Evolutionary conservation across 345 rosid species (phyloP).

Genomic region (Populus davidiana): DNA sequence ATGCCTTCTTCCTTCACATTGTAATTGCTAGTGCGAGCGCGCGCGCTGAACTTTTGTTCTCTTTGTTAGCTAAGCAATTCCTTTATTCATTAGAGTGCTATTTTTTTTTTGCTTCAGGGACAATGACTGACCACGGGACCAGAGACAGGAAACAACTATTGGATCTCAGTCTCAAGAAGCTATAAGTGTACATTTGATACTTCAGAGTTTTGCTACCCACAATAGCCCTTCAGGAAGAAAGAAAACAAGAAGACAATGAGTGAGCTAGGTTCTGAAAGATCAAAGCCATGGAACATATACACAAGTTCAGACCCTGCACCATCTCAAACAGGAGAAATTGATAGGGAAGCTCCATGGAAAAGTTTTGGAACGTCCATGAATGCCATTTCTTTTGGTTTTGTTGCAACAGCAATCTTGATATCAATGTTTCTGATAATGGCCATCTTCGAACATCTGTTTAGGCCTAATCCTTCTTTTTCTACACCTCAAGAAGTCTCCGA

Average conservation of each 20-base stretch:
- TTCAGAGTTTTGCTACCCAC: background rate
- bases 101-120: background rate
- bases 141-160: background rate
- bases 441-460: conserved; percentile 80
- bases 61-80: background rate
- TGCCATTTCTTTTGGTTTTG: conserved; percentile 83
- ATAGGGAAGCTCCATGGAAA: conserved; percentile 55
- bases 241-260: conserved; percentile 31
- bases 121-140: background rate
- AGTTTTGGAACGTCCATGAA: conserved; percentile 64
- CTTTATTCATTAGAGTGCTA: background rate
- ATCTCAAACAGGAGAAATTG: conserved; percentile 25
- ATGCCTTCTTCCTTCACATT: background rate
- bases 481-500: conserved; percentile 35
- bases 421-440: conserved; percentile 97
- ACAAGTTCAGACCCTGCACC: conserved; percentile 40
- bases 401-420: conserved; percentile 88
- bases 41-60: background rate
- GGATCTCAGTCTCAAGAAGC: background rate
- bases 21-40: background rate
- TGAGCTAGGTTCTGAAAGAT: conserved; percentile 47
- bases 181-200: background rate
- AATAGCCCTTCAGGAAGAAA: background rate
- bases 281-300: conserved; percentile 56
- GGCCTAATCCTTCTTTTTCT: conserved; percentile 61